Conservation (phyloP, 164 flowering plant genomes). For the Vitis amurensis region DNA sequence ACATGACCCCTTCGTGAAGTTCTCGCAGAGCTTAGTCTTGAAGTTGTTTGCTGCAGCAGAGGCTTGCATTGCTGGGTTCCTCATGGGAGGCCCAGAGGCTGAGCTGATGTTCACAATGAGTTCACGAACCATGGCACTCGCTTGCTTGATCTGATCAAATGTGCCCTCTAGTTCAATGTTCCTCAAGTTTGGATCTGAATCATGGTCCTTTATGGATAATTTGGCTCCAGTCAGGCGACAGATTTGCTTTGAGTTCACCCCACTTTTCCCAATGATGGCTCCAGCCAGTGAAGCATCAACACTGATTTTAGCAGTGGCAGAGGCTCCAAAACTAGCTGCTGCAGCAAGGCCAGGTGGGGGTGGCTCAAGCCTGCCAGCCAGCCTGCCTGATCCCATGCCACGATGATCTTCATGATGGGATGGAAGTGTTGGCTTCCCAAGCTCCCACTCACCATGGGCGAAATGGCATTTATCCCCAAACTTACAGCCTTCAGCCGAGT, state of each 20-base stretch:
- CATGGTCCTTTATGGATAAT: constrained; percentile 67
- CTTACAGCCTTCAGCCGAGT: constrained; percentile 68
- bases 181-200: constrained; percentile 56
- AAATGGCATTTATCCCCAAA: constrained; percentile 77
- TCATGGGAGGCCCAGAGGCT: constrained; percentile 25
- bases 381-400: constrained; percentile 42
- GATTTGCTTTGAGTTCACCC: constrained; percentile 76
- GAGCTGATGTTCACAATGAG: constrained; percentile 48
- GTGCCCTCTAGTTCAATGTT: constrained; percentile 85
- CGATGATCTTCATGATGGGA: constrained; percentile 47
- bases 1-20: constrained; percentile 69
- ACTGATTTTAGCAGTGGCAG: constrained; percentile 79
- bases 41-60: constrained; percentile 39
- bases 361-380: constrained; percentile 40
- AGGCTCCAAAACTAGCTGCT: constrained; percentile 68
- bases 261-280: constrained; percentile 74
- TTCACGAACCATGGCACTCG: constrained; percentile 74
- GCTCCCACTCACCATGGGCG: constrained; percentile 76
- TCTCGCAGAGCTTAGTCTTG: constrained; percentile 78
- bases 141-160: constrained; percentile 77
- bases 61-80: constrained; percentile 11
- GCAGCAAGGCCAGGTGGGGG: constrained; percentile 33
- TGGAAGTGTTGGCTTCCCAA: constrained; percentile 47
- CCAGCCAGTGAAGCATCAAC: constrained; percentile 76
- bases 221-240: constrained; percentile 71